Base-by-base conservation (phyloP, 345 rosid genomes). In the Salix purpurea region DNA sequence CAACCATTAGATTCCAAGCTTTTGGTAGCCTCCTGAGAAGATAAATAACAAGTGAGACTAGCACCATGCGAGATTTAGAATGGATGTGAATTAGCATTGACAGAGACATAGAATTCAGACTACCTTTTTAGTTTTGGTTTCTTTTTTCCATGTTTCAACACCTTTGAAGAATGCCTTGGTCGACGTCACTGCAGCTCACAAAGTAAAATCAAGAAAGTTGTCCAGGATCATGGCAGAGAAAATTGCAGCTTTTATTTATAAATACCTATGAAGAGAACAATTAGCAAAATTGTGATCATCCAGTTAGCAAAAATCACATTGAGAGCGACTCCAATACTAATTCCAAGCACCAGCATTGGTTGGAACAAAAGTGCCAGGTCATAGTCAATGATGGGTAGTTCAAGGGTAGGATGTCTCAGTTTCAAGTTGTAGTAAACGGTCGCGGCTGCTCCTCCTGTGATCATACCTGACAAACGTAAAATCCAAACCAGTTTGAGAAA, bases 301-400 rank as follows among this genome's bases (percentile, higher is more conserved):
- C 95, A 91, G 77, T 94, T 94, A 0, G 97, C 90, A 76, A 93
- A 93, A 60, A 90, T 71, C 42, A 91, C 94, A 75, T 90, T 90
- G 73, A 90, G 89, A 28, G 92, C 82, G 54, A 93, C 98, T 2
- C 97, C 98, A 58, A 91, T 28, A 56, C 98, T 94, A 70, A 94
- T 87, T 40, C 97, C 98, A 42, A 94, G 82, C 89, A 92, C 91
- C 26, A 94, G 86, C 97, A 94, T 92, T 2, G 97, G 98, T 76
- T 94, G 98, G 61, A 94, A 88, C 13, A 94, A 85, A 37, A 92
- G 81, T 0, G 96, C 95, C 65, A 94, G 85, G 86, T 94, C 92
- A 78, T 92, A 92, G 82, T 94, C 98, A 10, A 94, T 90, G 71
- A 92, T 82, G 36, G 97, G 94, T 88, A 89, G 87, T 32, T 89